These are phyloP conservation scores for Moesziomyces parantarcticus DNA, from an alignment of 1,284 basidiomycete species.

Conservation along the genomic window DNA sequence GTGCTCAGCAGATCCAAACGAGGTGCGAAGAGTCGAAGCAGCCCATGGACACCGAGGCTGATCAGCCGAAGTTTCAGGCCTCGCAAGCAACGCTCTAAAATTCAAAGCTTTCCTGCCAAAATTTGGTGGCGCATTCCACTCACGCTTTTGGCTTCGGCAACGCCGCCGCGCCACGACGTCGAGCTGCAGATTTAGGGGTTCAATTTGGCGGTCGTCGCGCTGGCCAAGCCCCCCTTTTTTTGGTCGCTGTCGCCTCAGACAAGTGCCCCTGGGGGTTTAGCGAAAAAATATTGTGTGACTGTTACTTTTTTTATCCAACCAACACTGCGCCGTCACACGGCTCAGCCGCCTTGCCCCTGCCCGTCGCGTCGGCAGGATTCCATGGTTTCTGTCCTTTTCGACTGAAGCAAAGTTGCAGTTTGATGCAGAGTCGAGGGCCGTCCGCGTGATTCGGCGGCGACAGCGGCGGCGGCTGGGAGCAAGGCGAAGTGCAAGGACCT, in stretches of 20 bases:
- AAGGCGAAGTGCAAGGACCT: no score
- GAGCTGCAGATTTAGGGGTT: not conserved
- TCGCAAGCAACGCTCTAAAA: no score
- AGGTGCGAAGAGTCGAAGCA: no score
- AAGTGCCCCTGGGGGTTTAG: not conserved
- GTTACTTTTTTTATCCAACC: not conserved
- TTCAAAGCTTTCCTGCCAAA: no score
- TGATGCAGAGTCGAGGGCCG: not conserved
- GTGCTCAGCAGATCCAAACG: no score
- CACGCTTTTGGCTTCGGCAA: not conserved
- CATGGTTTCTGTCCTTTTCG: not conserved
- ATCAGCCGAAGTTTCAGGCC: not conserved
- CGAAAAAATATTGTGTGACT: not conserved
- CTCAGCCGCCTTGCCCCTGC: not conserved
- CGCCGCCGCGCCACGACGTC: not conserved
- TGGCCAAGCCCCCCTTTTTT: not conserved
- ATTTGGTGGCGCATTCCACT: not conserved
- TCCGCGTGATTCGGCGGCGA: not conserved
- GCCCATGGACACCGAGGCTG: no score
- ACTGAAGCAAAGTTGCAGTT: not conserved
- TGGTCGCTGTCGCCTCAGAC: not conserved
- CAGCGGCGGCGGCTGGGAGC: no score
- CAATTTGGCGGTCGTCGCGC: not conserved
- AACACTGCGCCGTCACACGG: no score
- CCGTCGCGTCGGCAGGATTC: not conserved